Percentiles rank a stretch among this genome's conserved stretches.
Conservation (phyloP, 2,329 filamentous ascomycete species). For the Bertia moriformis region DNA sequence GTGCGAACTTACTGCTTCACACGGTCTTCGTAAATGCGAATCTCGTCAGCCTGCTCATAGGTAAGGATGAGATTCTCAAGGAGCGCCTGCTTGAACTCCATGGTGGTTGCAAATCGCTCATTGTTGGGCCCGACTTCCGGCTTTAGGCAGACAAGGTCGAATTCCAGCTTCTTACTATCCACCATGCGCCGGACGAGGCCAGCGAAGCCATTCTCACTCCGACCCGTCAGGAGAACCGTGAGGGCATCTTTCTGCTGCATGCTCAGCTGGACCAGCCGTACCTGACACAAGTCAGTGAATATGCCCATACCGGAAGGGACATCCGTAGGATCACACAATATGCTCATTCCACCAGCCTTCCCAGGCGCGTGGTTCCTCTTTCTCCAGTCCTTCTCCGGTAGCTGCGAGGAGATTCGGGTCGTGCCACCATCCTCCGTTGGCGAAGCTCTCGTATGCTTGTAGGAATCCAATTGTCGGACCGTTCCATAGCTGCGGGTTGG, state of each 20-base stretch:
- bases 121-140: conserved; percentile 47
- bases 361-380: conserved; percentile 52
- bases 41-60: conserved; percentile 50
- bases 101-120: conserved; percentile 47
- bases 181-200: conserved; percentile 51
- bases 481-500: conserved; percentile 57
- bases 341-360: conserved; percentile 62
- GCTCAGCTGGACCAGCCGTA: conserved; percentile 45
- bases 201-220: conserved; percentile 44
- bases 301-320: background rate
- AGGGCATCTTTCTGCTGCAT: conserved; percentile 54
- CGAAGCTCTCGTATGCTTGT: conserved; percentile 43
- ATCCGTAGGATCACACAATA: conserved; percentile 23
- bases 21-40: conserved; percentile 31
- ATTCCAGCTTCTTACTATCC: conserved; percentile 43
- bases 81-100: conserved; percentile 56
- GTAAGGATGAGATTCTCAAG: conserved; percentile 51
- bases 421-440: conserved; percentile 61
- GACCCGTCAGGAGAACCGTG: conserved; percentile 52
- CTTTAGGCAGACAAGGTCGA: conserved; percentile 57
- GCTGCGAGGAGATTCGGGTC: conserved; percentile 50
- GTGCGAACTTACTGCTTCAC: conserved; percentile 13
- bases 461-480: conserved; percentile 45
- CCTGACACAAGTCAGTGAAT: background rate
- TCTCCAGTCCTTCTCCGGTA: conserved; percentile 49